Conservation (phyloP, 768 basidiomycete species). For the Pholiota microspora region DNA sequence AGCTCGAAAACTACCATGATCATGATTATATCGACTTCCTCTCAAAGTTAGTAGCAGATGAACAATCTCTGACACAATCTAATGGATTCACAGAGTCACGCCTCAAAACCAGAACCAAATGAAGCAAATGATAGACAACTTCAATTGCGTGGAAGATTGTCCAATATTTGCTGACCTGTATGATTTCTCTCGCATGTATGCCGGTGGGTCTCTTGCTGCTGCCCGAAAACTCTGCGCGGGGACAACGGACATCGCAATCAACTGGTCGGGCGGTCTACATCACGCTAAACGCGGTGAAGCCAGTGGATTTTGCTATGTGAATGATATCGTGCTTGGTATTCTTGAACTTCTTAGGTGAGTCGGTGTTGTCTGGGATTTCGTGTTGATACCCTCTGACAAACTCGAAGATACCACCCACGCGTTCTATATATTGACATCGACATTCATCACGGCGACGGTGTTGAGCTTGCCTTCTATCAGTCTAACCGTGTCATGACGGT, state of each 20-base stretch:
- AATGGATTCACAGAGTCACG: slow-evolving; percentile 59
- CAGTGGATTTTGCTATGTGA: slow-evolving; percentile 98
- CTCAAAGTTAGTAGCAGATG: slow-evolving; percentile 56
- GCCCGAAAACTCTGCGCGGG: slow-evolving; percentile 85
- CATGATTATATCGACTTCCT: slow-evolving; percentile 95
- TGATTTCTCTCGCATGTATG: slow-evolving; percentile 91
- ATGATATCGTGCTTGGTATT: slow-evolving; percentile 94
- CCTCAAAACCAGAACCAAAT: slow-evolving; percentile 69
- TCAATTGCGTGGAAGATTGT: slow-evolving; percentile 97
- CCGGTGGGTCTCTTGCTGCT: slow-evolving; percentile 88
- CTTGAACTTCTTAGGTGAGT: slow-evolving; percentile 83
- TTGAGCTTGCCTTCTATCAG: slow-evolving; percentile 97
- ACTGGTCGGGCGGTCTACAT: slow-evolving; percentile 98
- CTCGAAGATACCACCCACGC: slow-evolving; percentile 78
- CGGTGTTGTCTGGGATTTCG: not conserved
- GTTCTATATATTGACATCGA: slow-evolving; percentile 99
- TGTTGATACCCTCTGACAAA: not conserved
- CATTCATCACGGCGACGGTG: slow-evolving; percentile 98
- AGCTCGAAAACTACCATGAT: slow-evolving; percentile 91
- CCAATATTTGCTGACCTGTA: slow-evolving; percentile 95
- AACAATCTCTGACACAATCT: not conserved
- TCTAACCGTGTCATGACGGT: slow-evolving; percentile 98
- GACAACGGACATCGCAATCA: slow-evolving; percentile 93
- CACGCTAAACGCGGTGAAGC: slow-evolving; percentile 98
- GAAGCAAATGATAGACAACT: slow-evolving; percentile 76